These are phyloP conservation scores for Chloranthus sessilifolius DNA, from an alignment of 164 flowering plant species.

Conservation along the genomic window DNA sequence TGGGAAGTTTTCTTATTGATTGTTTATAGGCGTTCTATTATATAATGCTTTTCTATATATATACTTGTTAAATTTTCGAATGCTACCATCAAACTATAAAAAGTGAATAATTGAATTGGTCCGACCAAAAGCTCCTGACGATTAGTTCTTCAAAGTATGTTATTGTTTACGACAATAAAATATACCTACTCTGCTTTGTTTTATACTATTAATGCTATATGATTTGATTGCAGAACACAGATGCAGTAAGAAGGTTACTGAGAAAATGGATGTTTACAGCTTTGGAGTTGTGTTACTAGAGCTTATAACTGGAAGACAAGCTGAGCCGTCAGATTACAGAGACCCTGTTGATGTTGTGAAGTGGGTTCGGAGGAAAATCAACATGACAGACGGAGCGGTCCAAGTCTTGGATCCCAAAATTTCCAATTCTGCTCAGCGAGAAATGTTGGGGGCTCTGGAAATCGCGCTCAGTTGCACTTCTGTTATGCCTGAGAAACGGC, in stretches of 20 bases:
- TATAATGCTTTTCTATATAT: no score
- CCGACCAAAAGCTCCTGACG: no score
- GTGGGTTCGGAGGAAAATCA: conserved; percentile 80
- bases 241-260: conserved; percentile 56
- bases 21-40: no score
- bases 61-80: no score
- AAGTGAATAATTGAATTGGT: no score
- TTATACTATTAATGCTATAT: neutral
- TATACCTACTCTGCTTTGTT: no score
- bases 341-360: conserved; percentile 56
- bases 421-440: conserved; percentile 28
- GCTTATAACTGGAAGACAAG: conserved; percentile 68
- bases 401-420: conserved; percentile 64
- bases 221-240: conserved; percentile 42
- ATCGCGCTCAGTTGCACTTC: conserved; percentile 74
- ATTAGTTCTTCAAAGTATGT: no score
- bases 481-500: conserved; percentile 69
- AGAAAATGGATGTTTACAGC: conserved; percentile 73
- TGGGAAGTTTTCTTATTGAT: no score
- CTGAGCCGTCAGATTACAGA: conserved; percentile 32
- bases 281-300: conserved; percentile 77
- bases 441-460: conserved; percentile 59
- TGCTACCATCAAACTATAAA: no score
- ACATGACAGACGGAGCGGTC: conserved; percentile 49
- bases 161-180: no score